Evolutionary conservation across 2,329 filamentous ascomycete species (phyloP).

Genomic region (Sphaceloma murrayae): DNA sequence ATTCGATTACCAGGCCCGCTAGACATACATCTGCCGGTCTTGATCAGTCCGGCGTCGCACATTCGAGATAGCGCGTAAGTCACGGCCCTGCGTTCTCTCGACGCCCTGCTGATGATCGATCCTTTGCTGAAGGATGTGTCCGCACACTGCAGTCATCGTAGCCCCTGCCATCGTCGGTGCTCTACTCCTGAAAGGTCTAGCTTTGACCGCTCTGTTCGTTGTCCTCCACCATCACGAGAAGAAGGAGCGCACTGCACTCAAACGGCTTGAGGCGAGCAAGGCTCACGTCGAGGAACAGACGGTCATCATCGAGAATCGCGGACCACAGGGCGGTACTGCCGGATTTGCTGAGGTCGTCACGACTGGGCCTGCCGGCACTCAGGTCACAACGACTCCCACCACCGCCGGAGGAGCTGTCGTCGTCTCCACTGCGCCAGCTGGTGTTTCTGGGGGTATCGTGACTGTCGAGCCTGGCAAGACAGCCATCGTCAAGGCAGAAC

Average conservation of each 20-base stretch:
- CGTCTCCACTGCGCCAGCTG: conserved; percentile 9
- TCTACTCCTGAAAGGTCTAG: background rate
- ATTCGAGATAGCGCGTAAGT: conserved; percentile 12
- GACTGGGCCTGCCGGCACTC: conserved; percentile 13
- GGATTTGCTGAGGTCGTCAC: conserved; percentile 15
- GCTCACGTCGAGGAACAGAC: conserved; percentile 14
- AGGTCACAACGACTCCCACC: conserved; percentile 6
- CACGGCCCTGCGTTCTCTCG: background rate
- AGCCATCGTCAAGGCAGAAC: conserved; percentile 15
- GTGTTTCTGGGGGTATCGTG: conserved; percentile 10
- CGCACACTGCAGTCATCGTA: conserved; percentile 9
- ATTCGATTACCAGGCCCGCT: background rate
- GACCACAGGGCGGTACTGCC: conserved; percentile 3
- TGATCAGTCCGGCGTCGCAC: background rate
- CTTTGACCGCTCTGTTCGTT: background rate
- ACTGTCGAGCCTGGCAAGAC: conserved; percentile 14
- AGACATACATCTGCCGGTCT: conserved; percentile 1
- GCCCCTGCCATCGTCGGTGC: conserved; percentile 1
- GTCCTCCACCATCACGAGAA: conserved; percentile 9
- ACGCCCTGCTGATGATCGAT: conserved; percentile 7
- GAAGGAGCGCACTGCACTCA: conserved; percentile 7
- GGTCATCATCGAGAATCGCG: conserved; percentile 15
- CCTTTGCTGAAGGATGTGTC: conserved; percentile 11
- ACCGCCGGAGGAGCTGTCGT: conserved; percentile 7
- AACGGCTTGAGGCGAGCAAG: background rate